Percentiles rank a stretch among this genome's conserved stretches.
These are phyloP conservation scores for Cephalotrichum gorgonifer DNA, from an alignment of 2,329 filamentous ascomycete species.

Conservation along the genomic window DNA sequence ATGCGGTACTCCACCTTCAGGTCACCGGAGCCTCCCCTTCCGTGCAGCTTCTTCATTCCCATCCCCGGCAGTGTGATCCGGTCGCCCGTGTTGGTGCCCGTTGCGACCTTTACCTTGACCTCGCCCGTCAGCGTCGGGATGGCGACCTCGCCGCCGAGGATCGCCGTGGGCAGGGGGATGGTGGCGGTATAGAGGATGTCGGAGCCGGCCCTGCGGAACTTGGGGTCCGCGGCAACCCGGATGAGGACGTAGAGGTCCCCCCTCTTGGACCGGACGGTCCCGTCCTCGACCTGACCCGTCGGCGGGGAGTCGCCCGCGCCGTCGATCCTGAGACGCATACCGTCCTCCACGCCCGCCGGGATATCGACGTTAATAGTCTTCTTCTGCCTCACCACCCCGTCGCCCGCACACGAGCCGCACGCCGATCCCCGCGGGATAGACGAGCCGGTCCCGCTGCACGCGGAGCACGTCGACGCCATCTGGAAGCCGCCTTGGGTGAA, in stretches of 20 bases:
- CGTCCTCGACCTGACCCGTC: conserved; percentile 56
- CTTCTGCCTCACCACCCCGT: conserved; percentile 73
- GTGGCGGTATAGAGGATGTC: conserved; percentile 89
- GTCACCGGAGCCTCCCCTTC: conserved; percentile 63
- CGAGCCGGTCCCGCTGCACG: conserved; percentile 71
- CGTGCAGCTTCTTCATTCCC: conserved; percentile 83
- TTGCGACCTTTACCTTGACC: conserved; percentile 82
- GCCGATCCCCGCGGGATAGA: conserved; percentile 70
- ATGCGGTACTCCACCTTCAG: conserved; percentile 92
- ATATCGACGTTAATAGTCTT: conserved; percentile 85
- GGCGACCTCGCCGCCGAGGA: conserved; percentile 81
- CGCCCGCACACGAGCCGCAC: conserved; percentile 69
- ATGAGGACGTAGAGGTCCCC: conserved; percentile 92
- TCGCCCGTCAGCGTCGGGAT: conserved; percentile 86
- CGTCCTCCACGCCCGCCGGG: conserved; percentile 89
- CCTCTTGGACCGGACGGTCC: conserved; percentile 51
- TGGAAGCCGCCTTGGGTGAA: conserved; percentile 91
- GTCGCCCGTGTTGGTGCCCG: conserved; percentile 87
- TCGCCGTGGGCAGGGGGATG: conserved; percentile 83
- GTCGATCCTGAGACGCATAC: conserved; percentile 79
- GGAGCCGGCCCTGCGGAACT: conserved; percentile 78
- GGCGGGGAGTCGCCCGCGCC: conserved; percentile 81
- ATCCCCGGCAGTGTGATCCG: conserved; percentile 79
- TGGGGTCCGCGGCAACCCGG: conserved; percentile 76
- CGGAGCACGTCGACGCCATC: conserved; percentile 79